Conservation (phyloP, 169 alveolate species). For the Eimeria maxima region DNA sequence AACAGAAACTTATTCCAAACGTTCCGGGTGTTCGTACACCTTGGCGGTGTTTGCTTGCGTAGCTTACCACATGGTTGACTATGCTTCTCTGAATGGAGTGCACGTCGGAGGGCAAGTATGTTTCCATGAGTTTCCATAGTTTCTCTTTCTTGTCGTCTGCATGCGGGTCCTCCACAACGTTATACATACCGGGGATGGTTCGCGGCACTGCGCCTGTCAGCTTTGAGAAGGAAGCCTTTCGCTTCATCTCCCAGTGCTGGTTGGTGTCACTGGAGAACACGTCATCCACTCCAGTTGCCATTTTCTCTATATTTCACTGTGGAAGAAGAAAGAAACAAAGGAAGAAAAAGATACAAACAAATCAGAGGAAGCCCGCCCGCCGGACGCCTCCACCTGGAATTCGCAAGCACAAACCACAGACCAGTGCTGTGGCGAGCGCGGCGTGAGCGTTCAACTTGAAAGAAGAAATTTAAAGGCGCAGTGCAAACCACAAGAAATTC, state of each 20-base stretch:
- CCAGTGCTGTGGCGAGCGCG: background rate
- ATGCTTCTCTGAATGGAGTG: conserved; percentile 92
- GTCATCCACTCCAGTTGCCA: conserved; percentile 66
- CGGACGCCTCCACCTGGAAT: background rate
- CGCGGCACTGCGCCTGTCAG: conserved; percentile 87
- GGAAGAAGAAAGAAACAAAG: background rate
- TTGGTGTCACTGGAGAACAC: conserved; percentile 64
- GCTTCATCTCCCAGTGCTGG: conserved; percentile 89
- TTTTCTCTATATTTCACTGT: background rate
- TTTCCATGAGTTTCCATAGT: conserved; percentile 92
- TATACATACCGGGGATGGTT: conserved; percentile 86
- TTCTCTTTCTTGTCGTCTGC: conserved; percentile 89
- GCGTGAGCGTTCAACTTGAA: background rate
- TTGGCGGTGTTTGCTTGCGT: background rate
- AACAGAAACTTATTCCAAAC: background rate
- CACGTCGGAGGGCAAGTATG: conserved; percentile 90
- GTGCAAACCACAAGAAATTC: conserved; percentile 8
- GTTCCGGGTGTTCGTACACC: conserved; percentile 28
- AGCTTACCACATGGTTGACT: conserved; percentile 89
- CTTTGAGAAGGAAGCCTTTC: conserved; percentile 90
- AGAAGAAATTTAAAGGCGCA: background rate
- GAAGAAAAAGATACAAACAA: background rate
- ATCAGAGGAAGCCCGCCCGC: background rate
- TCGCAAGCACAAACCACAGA: background rate
- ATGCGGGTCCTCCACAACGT: conserved; percentile 86